Evolutionary conservation across 1,284 basidiomycete species (phyloP), one percentile per base, ranked within the genome.

Genomic region (Papiliotrema nemorosa): DNA sequence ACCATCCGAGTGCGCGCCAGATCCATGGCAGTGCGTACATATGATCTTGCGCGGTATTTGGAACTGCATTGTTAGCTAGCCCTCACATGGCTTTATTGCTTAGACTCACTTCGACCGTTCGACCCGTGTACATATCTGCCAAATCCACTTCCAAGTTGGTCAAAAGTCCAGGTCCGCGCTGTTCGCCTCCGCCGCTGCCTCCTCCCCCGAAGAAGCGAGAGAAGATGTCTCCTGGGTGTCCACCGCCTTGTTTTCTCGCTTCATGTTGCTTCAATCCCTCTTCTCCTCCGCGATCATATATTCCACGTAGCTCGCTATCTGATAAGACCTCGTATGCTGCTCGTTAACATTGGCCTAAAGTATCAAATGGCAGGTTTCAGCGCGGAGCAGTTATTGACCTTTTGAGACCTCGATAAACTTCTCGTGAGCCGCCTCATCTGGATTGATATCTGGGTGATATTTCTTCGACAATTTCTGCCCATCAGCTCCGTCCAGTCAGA

Each of bases 401-500:
- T 86, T 83, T 22, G 90, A 86, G 66, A 94, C 84, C 59, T 93
- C 85, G 16, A 94, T 87, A 66, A 96, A 96, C 69, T 81, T 86
- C 58, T 84, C 83, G 69, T 90, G 86, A 21, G 90, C 86, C 13
- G 79, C 84, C 53, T 84, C 80, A 13, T 88, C 87, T 60, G 86
- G 86, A 74, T 93, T 96, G 78, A 93, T 93, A 77, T 97, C 92
- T 0, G 92, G 92, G 69, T 96, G 92, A 58, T 83, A 89, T 75
- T 85, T 89, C 64, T 85, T 86, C 74, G 89, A 92, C 42, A 94
- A 78, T 69, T 84, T 85, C 76, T 92, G 54, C 9, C 29, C 29
- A 31, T 31, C 29, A 31, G 29, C 29, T n/a, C 29, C 29, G 29
- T 31, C 14, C 29, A 14, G 9, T 31, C 29, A 7, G 14, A 7